A percentile compares a stretch with the other conserved stretches of the same genome.
Conservation (phyloP, 2,329 filamentous ascomycete genomes). For the Scedosporium dehoogii region DNA sequence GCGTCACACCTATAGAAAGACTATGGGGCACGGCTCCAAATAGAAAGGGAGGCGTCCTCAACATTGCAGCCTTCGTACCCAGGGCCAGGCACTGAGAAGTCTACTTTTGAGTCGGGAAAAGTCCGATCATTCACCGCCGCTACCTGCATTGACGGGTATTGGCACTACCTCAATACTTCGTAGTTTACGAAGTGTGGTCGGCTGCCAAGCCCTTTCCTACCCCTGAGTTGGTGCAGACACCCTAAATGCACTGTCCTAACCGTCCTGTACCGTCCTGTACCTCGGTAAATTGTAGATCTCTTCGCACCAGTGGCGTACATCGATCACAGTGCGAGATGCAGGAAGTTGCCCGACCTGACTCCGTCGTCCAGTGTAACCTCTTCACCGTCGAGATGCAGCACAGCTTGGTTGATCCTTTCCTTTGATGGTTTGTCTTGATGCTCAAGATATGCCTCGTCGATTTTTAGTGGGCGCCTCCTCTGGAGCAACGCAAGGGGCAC, state of each 20-base stretch:
- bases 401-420: neutral
- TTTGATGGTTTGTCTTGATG: neutral
- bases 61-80: no score
- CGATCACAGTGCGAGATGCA: neutral
- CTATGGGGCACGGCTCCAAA: no score
- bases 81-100: no score
- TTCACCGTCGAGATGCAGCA: neutral
- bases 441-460: no score
- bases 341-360: no score
- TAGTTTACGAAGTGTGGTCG: neutral
- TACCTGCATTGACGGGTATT: neutral
- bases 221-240: neutral
- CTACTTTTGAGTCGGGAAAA: no score
- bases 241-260: neutral
- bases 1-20: neutral
- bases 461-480: no score
- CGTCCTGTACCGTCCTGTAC: neutral
- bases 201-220: neutral
- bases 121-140: neutral
- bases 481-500: no score
- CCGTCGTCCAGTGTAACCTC: neutral
- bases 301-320: no score
- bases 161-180: neutral
- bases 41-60: no score
- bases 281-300: neutral